Evolutionary conservation across 139 green algal species (phyloP).

Genomic region (Chlamydomonas applanata): DNA sequence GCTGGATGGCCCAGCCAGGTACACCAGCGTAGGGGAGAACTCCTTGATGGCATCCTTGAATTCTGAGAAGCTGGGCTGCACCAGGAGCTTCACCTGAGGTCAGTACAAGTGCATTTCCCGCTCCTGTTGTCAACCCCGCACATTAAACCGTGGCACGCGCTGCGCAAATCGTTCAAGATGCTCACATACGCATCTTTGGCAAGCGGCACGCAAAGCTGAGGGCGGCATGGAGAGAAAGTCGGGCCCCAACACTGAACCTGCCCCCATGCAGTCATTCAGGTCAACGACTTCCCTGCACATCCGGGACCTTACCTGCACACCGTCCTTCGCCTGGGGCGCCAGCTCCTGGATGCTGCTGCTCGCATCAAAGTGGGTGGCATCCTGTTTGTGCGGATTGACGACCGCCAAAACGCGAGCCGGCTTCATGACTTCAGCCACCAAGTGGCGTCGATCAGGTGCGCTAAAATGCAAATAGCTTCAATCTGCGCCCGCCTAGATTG

Average conservation of each 20-base stretch:
- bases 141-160: too few species aligned
- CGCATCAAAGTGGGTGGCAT: slow-evolving; percentile 5
- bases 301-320: background rate
- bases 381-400: background rate
- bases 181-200: background rate
- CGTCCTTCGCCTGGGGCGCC: background rate
- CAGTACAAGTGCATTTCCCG: background rate
- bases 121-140: too few species aligned
- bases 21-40: slow-evolving; percentile 58
- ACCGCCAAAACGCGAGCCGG: background rate
- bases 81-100: slow-evolving; percentile 51
- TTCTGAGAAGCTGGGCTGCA: slow-evolving; percentile 39
- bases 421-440: background rate
- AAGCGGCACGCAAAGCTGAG: background rate
- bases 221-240: background rate
- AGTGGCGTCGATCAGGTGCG: too few species aligned
- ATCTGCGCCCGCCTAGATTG: too few species aligned
- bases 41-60: slow-evolving; percentile 31
- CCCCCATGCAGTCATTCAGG: too few species aligned
- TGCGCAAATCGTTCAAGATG: too few species aligned
- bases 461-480: too few species aligned
- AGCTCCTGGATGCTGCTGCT: background rate
- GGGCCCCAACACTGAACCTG: too few species aligned
- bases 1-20: slow-evolving; percentile 37
- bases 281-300: too few species aligned